Evolutionary conservation across 2,329 filamentous ascomycete genomes (phyloP).

Genomic region (Rhinocladiella similis): DNA sequence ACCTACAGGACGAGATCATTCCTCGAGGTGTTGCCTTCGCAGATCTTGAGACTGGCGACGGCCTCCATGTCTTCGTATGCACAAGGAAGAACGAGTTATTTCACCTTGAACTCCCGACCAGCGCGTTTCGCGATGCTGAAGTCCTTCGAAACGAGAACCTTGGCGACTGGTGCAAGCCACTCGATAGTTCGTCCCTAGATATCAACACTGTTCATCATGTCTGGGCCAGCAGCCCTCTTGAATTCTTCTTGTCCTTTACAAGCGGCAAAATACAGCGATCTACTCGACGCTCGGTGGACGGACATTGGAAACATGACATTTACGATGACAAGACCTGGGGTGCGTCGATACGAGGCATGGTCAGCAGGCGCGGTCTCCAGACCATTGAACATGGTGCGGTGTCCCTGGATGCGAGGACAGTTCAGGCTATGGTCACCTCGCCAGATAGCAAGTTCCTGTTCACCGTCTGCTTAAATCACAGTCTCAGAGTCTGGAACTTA

Average conservation of each 20-base stretch:
- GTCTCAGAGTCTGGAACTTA: slow-evolving; percentile 85
- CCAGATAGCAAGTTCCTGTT: slow-evolving; percentile 58
- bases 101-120: slow-evolving; percentile 77
- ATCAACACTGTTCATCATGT: slow-evolving; percentile 72
- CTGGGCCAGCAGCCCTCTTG: slow-evolving; percentile 69
- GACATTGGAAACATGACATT: slow-evolving; percentile 48
- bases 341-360: slow-evolving; percentile 48
- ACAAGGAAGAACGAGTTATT: slow-evolving; percentile 78
- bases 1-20: slow-evolving; percentile 72
- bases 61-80: slow-evolving; percentile 75
- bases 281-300: slow-evolving; percentile 58
- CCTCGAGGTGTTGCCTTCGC: slow-evolving; percentile 78
- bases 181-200: slow-evolving; percentile 68
- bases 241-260: slow-evolving; percentile 70
- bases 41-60: slow-evolving; percentile 75
- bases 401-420: slow-evolving; percentile 43
- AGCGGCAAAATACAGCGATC: slow-evolving; percentile 61
- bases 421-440: slow-evolving; percentile 46
- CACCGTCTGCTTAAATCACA: slow-evolving; percentile 86
- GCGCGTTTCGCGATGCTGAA: slow-evolving; percentile 72
- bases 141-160: slow-evolving; percentile 68
- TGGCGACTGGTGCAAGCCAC: slow-evolving; percentile 70
- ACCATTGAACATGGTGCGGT: slow-evolving; percentile 44
- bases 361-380: slow-evolving; percentile 45
- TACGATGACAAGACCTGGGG: slow-evolving; percentile 52